phyloP scores from a whole-genome alignment of 2,329 filamentous ascomycete genomes.

The Byssoonygena ceratinophila region DNA sequence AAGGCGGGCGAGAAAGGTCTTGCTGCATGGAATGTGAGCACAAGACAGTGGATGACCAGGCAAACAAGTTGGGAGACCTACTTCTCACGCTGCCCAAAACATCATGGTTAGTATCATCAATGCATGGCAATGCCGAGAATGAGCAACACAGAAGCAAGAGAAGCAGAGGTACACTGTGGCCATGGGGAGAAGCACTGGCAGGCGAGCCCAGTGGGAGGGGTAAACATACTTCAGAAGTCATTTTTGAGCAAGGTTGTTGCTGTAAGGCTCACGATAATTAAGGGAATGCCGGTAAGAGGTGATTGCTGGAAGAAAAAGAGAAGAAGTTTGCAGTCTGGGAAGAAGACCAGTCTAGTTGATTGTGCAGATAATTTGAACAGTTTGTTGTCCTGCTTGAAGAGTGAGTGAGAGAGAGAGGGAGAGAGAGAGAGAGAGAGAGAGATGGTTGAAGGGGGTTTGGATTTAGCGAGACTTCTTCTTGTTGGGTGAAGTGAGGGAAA shows the following conservation, averaged over 20 bases:
- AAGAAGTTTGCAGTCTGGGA: too few species aligned
- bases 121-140: conserved; percentile 25
- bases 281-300: conserved; percentile 6
- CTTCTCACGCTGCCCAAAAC: conserved; percentile 54
- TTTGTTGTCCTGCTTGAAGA: conserved; percentile 4
- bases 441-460: conserved; percentile 12
- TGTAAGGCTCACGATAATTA: conserved; percentile 12
- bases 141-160: conserved; percentile 12
- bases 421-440: conserved; percentile 1
- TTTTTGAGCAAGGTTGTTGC: conserved; percentile 31
- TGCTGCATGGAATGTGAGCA: conserved; percentile 52
- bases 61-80: conserved; percentile 35
- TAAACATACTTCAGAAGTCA: conserved; percentile 52
- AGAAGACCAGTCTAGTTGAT: too few species aligned
- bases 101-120: conserved; percentile 20
- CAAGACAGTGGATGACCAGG: neutral
- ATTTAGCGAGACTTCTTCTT: conserved; percentile 5
- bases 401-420: neutral
- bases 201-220: conserved; percentile 20
- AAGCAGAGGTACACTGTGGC: neutral
- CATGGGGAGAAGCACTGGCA: conserved; percentile 12
- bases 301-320: neutral
- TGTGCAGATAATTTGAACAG: neutral
- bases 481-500: neutral
- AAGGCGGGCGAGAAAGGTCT: conserved; percentile 98